phyloP scores from a whole-genome alignment of 1,284 basidiomycete genomes.

The Heterobasidion irregulare region DNA sequence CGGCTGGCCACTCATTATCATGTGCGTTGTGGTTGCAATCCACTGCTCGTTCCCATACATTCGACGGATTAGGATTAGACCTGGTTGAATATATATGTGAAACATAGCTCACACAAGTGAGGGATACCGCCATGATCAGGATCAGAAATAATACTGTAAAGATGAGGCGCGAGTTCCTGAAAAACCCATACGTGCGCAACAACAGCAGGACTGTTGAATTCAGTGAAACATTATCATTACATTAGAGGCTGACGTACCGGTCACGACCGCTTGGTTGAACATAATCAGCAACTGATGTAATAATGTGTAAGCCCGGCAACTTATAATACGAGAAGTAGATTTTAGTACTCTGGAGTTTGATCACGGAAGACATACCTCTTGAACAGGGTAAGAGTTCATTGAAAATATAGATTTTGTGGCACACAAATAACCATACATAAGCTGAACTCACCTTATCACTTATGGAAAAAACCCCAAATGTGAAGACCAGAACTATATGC shows the following conservation, averaged over 20 bases:
- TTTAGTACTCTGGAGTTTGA: no score
- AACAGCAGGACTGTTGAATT: not conserved
- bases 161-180: not conserved
- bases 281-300: not conserved
- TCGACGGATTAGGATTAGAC: no score
- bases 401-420: no score
- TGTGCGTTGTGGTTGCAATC: no score
- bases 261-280: not conserved
- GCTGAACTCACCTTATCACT: not conserved
- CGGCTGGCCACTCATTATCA: no score
- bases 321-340: no score
- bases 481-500: not conserved
- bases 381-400: no score
- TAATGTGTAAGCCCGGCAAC: no score
- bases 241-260: not conserved
- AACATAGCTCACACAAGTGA: not conserved
- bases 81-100: not conserved
- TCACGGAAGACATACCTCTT: no score
- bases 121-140: not conserved
- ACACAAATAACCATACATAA: not conserved
- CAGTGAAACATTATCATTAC: not conserved
- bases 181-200: not conserved
- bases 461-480: not conserved
- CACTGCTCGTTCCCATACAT: no score
- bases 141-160: not conserved